Base-by-base conservation (phyloP, 2,329 filamentous ascomycete species). In the Epichloe gansuensis region DNA sequence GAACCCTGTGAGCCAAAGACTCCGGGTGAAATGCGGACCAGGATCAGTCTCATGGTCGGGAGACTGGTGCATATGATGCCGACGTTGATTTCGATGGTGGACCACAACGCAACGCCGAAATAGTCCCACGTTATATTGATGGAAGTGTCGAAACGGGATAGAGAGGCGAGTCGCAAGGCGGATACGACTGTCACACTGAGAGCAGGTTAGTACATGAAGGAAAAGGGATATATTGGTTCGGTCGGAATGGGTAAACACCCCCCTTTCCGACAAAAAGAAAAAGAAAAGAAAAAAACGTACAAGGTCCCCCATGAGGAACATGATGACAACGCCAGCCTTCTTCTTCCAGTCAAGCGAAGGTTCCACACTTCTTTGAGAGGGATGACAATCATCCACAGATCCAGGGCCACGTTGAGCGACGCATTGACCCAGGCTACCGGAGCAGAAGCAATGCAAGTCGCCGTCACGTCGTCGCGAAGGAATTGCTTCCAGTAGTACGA, bases 401-500 rank as follows among this genome's bases (percentile, higher is more conserved):
- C 76, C 43, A 75, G 64, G 0, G 62, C 61, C 42, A 80, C 77
- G 51, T 72, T 74, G 46, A 75, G 68, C n/a, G 60, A 68, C 0
- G 75, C 76, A 35, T 74, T 72, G 17, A 70, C 64, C 72, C 74
- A 80, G 2, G 64, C 70, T 8, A 77, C 63, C 2, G 65, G 62
- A 55, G 74, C 75, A 54, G 72, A 62, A 48, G 75, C 67, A 38
- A 75, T 61, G 57, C 77, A 81, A 2, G 56, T 61, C 0, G 76
- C 76, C 1, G 58, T n/a, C 42, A 69, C 62, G 53, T 69, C 61
- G 2, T 66, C 68, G 46, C 74, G 69, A 1, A 42, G 12, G 74
- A 75, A 80, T 13, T 63, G 62, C 0, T 63, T 69, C 78, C 77
- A 81, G 59, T 72, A 74, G 52, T 67, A 72, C 13, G 61, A 60